Evolutionary conservation across 2,329 filamentous ascomycete genomes (phyloP), one percentile per base, ranked within the genome.

Genomic region (Sphaerostilbella broomeana): DNA sequence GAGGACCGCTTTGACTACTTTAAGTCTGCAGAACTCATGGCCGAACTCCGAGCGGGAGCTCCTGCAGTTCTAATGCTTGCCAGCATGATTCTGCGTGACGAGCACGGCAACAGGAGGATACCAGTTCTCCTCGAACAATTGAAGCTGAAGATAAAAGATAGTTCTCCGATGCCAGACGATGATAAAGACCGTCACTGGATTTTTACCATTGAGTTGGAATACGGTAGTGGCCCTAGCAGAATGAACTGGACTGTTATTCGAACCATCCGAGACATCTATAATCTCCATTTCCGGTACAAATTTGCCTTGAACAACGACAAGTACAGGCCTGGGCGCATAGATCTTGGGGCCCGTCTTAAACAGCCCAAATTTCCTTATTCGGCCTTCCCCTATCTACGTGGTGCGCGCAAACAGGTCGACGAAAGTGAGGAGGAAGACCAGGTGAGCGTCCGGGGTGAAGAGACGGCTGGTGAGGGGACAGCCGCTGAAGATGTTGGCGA

Each of bases 211-310:
- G 87, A 95, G 51, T 70, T 98, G 12, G 92, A 98, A 58, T 98
- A 98, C 58, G 92, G 92, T 11, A 97, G 86, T 57, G 94, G 92
- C 1, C 78, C 92, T 40, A 95, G 90, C 39, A 77, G 92, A 42
- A 97, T 98, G 94, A 86, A 86, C 56, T 98, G 92, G 92, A 82
- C 86, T 13, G 86, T 98, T 43, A 81, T 87, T 53, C 77, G 92
- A 38, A 89, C 86, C 8, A 75, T 97, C 26, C 75, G 79, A 51
- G 92, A 98, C 57, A 95, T 98, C 51, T 79, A 86, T 51, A 94
- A 95, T 52, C 69, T 98, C 24, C 92, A 98, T 62, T 71, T 88
- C 54, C 89, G 94, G 52, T 98, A 97, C 72, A 94, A 92, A 58
- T 71, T 94, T 38, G 83, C 89, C 43, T 77, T 85, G 43, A 81